Evolutionary conservation across 208 protist species (phyloP).

Genomic region (Plasmodiophora brassicae): DNA sequence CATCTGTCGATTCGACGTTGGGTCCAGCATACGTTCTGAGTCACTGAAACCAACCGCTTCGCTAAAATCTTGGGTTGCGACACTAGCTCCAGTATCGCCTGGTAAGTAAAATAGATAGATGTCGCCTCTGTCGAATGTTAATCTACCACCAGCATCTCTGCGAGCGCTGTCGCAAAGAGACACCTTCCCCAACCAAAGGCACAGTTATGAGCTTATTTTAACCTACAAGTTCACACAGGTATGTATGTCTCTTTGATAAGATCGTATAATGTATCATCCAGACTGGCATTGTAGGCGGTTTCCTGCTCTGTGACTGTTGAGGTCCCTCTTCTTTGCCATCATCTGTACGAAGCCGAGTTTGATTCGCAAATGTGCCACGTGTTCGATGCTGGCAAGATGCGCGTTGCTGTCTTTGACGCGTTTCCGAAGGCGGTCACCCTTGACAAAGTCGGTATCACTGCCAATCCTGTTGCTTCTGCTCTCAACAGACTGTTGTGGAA

Average conservation of each 20-base stretch:
- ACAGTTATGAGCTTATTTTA: neutral
- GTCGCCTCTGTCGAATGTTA: too few relatives aligned
- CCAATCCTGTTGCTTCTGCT: neutral
- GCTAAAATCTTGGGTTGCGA: neutral
- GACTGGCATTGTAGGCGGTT: neutral
- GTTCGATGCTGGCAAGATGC: neutral
- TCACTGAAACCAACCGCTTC: neutral
- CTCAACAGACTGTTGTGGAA: neutral
- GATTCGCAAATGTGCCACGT: slow-evolving; percentile 2
- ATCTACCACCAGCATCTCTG: too few relatives aligned
- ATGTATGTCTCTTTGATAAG: too few relatives aligned
- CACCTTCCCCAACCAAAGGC: slow-evolving; percentile 1
- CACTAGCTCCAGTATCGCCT: neutral
- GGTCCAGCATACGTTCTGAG: neutral
- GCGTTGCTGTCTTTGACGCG: neutral
- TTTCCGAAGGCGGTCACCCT: neutral
- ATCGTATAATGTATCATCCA: too few relatives aligned
- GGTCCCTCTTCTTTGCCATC: neutral
- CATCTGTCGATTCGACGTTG: neutral
- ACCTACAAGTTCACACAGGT: slow-evolving; percentile 12
- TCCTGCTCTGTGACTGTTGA: neutral
- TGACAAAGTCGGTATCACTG: neutral
- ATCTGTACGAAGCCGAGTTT: slow-evolving; percentile 5
- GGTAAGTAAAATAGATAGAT: too few relatives aligned
- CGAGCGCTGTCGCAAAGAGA: neutral